Base-by-base conservation (phyloP, 2,329 filamentous ascomycete genomes). In the Grosmannia penicillata region DNA sequence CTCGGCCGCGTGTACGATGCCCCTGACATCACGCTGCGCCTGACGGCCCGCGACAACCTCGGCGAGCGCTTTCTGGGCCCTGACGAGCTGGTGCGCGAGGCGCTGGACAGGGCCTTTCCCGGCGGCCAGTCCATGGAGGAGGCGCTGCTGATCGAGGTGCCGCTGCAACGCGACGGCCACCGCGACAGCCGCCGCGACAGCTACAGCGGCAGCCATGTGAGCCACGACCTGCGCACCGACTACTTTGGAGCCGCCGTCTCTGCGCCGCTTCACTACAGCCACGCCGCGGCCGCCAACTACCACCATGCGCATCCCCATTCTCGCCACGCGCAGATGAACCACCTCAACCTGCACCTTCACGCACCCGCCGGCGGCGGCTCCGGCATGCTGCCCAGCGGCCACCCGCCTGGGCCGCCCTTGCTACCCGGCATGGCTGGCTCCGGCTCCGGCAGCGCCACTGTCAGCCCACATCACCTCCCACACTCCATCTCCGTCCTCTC, bases 131-230 rank as follows among this genome's bases (percentile, higher is more conserved):
- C 68, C 0, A 78, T 94, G 33, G 80, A 87, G 38, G 91, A 98
- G 53, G 91, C 91, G 8, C 68, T 98, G 44, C 55, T 95, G 46
- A 94, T 98, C 52, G 87, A 96, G 50, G 76, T 93, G 17, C 84
- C 86, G 14, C 62, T 68, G 26, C 74, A 77, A 38, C 72, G 80
- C 23, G 17, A 4, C 18, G 36, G 18, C 13, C 21, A 24, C 11
- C 26, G 18, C 17, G 25, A 40, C 10, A 32, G 33, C 25, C 29
- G 31, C 25, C 14, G 25, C 17, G 10, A 89, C 78, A 77, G 61
- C 47, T 57, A 56, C 51, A 6, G 32, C 22, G 26, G 24, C 14
- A 18, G 29, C 11, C 6, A 18, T 13, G 23, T n/a, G 18, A 25
- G 38, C 25, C 21, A 27, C 24, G 43, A 89, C 54, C 70, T 66